phyloP scores from a whole-genome alignment of 2,329 filamentous ascomycete genomes.

The Neocatenulostroma microsporum region DNA sequence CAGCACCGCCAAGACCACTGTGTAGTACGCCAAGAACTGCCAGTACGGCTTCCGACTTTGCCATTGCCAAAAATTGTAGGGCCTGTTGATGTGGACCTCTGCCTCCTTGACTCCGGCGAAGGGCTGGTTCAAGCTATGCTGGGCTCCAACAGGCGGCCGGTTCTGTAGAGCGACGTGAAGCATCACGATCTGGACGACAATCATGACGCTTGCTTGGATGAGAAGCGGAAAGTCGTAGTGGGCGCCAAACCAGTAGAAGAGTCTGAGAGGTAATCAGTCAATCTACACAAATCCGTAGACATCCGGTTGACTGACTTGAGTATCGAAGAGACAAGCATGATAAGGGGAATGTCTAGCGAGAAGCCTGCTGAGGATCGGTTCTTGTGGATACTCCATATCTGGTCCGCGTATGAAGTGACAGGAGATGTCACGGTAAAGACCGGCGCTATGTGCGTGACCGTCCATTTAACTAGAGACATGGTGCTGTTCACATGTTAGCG shows the following conservation, averaged over 20 bases:
- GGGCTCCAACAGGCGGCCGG: slow-evolving; percentile 36
- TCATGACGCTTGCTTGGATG: slow-evolving; percentile 54
- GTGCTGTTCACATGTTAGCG: slow-evolving; percentile 17
- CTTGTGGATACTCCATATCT: slow-evolving; percentile 57
- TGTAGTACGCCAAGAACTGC: slow-evolving; percentile 65
- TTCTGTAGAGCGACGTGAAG: slow-evolving; percentile 55
- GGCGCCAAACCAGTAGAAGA: slow-evolving; percentile 60
- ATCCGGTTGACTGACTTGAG: slow-evolving; percentile 53
- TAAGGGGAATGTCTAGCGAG: slow-evolving; percentile 58
- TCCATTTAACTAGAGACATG: slow-evolving; percentile 27
- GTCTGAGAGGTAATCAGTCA: too few species aligned
- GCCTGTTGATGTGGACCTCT: slow-evolving; percentile 45
- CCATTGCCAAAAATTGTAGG: slow-evolving; percentile 81
- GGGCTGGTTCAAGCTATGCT: slow-evolving; percentile 41
- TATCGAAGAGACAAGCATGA: slow-evolving; percentile 59
- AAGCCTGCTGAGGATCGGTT: slow-evolving; percentile 54
- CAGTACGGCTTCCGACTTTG: slow-evolving; percentile 68
- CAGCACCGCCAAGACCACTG: slow-evolving; percentile 51
- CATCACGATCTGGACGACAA: slow-evolving; percentile 49
- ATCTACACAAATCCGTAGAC: too few species aligned
- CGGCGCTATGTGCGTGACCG: slow-evolving; percentile 30
- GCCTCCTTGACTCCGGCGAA: slow-evolving; percentile 49
- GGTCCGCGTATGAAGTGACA: slow-evolving; percentile 58
- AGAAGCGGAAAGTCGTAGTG: slow-evolving; percentile 53
- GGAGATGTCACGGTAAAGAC: slow-evolving; percentile 51